phyloP scores from a whole-genome alignment of 1,284 basidiomycete species.

The Inonotus obliquus region DNA sequence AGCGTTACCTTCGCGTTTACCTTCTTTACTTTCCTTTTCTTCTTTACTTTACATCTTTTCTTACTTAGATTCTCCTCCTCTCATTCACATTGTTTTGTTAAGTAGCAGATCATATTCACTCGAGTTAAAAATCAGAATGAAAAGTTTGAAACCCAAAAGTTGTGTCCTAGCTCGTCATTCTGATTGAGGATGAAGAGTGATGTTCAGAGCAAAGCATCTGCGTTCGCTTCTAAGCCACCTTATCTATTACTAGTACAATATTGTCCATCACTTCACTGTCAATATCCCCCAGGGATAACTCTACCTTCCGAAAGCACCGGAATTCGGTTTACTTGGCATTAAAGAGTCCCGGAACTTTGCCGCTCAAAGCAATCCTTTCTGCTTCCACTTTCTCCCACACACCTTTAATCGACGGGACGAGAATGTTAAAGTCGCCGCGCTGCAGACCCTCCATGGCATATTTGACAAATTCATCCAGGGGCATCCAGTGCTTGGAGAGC shows the following conservation, averaged over 20 bases:
- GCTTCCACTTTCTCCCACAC: constrained; percentile 1
- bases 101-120: background rate
- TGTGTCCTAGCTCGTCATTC: background rate
- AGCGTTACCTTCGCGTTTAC: background rate
- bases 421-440: constrained; percentile 40
- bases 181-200: background rate
- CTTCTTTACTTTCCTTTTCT: background rate
- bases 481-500: constrained; percentile 56
- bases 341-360: background rate
- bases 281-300: background rate
- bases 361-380: constrained; percentile 22
- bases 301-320: background rate
- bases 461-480: constrained; percentile 46
- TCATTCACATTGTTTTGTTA: background rate
- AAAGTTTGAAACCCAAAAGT: background rate
- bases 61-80: background rate
- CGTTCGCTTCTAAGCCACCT: too few species aligned
- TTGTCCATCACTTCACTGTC: too few species aligned
- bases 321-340: background rate
- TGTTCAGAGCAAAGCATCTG: too few species aligned
- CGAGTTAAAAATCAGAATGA: background rate
- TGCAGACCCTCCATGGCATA: constrained; percentile 43
- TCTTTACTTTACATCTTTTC: background rate
- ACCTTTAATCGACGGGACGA: constrained; percentile 1
- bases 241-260: too few species aligned